A percentile compares a stretch with the other conserved stretches of the same genome.
These are phyloP conservation scores for Sanghuangporus sanghuang DNA, from an alignment of 1,284 basidiomycete species.

Conservation along the genomic window DNA sequence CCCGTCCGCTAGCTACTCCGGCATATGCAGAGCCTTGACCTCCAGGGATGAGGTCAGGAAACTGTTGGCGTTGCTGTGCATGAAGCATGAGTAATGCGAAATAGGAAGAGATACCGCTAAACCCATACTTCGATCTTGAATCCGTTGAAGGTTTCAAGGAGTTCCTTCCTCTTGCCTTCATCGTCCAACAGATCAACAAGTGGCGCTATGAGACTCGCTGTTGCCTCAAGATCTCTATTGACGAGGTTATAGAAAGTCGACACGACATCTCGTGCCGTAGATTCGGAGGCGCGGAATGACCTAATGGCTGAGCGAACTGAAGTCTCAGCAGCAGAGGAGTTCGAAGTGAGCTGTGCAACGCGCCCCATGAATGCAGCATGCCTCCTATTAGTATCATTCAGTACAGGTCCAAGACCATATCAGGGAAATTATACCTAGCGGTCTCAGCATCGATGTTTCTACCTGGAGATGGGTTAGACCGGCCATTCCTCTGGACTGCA, in stretches of 20 bases:
- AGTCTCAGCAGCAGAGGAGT: constrained; percentile 67
- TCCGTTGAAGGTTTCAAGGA: constrained; percentile 76
- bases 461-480: constrained; percentile 41
- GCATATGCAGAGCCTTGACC: constrained; percentile 64
- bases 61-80: constrained; percentile 72
- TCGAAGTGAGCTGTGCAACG: constrained; percentile 61
- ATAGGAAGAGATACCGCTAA: not conserved
- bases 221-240: constrained; percentile 72
- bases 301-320: constrained; percentile 80
- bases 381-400: constrained; percentile 40
- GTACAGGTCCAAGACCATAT: not conserved
- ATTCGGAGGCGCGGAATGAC: constrained; percentile 76
- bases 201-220: constrained; percentile 71
- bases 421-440: constrained; percentile 41
- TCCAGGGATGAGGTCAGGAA: constrained; percentile 70
- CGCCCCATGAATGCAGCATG: constrained; percentile 68
- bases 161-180: constrained; percentile 75
- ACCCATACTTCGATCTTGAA: constrained; percentile 74
- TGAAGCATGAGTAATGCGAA: not conserved
- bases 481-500: constrained; percentile 28
- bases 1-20: constrained; percentile 73
- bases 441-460: constrained; percentile 48
- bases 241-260: constrained; percentile 85
- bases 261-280: constrained; percentile 78
- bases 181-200: constrained; percentile 82